phyloP scores from a whole-genome alignment of 2,329 filamentous ascomycete species.

The Neopestalotiopsis clavispora region DNA sequence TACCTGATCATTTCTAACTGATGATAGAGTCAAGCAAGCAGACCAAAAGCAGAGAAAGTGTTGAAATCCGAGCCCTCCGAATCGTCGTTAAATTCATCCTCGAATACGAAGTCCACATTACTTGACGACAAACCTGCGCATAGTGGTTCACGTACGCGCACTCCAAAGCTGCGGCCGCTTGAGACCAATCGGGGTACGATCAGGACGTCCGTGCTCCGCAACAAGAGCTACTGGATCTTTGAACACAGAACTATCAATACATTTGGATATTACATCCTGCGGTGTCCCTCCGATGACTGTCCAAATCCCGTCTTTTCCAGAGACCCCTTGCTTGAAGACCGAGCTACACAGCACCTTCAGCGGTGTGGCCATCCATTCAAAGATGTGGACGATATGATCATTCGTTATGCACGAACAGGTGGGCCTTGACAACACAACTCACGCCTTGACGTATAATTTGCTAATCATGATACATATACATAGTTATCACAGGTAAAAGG shows the following conservation, averaged over 20 bases:
- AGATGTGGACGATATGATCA: constrained; percentile 13
- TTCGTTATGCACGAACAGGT: constrained; percentile 20
- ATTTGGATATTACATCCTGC: constrained; percentile 16
- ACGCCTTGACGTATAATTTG: neutral
- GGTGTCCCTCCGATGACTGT: constrained; percentile 18
- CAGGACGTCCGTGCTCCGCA: constrained; percentile 13
- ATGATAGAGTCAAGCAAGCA: neutral
- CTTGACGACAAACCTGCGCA: neutral
- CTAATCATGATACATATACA: neutral
- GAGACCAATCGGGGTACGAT: constrained; percentile 5
- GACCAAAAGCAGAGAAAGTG: neutral
- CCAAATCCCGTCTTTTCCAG: constrained; percentile 20
- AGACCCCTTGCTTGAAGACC: constrained; percentile 11
- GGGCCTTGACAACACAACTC: neutral
- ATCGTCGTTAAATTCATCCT: neutral
- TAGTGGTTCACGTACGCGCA: neutral
- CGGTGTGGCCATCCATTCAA: constrained; percentile 16
- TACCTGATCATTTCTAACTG: neutral
- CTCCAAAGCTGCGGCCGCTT: constrained; percentile 6
- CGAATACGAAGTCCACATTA: neutral
- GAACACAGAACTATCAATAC: neutral
- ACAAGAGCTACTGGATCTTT: constrained; percentile 21
- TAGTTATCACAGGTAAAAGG: neutral
- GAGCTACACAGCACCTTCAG: constrained; percentile 15
- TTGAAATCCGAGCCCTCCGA: neutral